Evolutionary conservation across 2,329 filamentous ascomycete species (phyloP).

Genomic region (Pseudogymnoascus sp.): DNA sequence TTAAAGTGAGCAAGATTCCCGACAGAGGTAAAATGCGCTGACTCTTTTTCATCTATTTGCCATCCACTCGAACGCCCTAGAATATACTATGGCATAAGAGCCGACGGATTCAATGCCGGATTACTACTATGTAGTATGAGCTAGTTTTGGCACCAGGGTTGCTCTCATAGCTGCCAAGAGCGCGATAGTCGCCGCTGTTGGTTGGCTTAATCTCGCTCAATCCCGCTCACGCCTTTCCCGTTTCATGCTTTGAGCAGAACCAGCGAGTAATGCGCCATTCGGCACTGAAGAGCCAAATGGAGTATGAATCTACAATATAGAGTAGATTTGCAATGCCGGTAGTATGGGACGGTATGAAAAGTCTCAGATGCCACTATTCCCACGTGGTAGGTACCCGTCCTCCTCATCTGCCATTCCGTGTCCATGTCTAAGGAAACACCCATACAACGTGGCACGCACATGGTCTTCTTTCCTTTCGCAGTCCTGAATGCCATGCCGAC

Average conservation of each 20-base stretch:
- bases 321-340: background rate
- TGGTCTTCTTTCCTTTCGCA: background rate
- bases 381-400: background rate
- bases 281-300: background rate
- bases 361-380: background rate
- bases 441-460: background rate
- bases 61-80: slow-evolving; percentile 14
- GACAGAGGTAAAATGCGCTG: slow-evolving; percentile 7
- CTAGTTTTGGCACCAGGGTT: slow-evolving; percentile 16
- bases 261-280: background rate
- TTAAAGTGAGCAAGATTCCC: slow-evolving; percentile 17
- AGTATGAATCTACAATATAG: background rate
- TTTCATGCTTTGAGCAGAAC: background rate
- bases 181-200: slow-evolving; percentile 9
- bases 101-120: slow-evolving; percentile 12
- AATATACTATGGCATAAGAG: slow-evolving; percentile 15
- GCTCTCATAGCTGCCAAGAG: slow-evolving; percentile 14
- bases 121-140: slow-evolving; percentile 15
- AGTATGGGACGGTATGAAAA: background rate
- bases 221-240: background rate
- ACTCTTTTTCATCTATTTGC: slow-evolving; percentile 10
- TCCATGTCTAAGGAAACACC: background rate
- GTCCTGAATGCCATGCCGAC: background rate
- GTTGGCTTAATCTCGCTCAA: slow-evolving; percentile 12
- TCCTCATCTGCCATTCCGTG: background rate